Percentiles rank a stretch among this genome's conserved stretches.
These are phyloP conservation scores for Cutaneotrichosporon mucoides DNA, from an alignment of 1,284 basidiomycete species.

Conservation along the genomic window DNA sequence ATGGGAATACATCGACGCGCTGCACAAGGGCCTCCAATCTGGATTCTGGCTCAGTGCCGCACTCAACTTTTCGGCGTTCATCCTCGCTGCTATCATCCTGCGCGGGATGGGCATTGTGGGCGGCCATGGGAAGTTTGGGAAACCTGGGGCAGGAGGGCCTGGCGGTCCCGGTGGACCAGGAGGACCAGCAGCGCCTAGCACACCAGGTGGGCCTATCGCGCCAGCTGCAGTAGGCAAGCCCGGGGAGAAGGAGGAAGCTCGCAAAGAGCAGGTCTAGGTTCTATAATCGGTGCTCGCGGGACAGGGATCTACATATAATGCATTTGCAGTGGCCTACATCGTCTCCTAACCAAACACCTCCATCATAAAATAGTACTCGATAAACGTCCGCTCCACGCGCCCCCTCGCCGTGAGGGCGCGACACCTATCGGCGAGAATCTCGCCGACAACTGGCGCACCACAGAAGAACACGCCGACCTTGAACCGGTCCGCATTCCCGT, in stretches of 20 bases:
- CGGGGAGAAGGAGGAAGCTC: not conserved
- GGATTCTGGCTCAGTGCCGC: constrained; percentile 40
- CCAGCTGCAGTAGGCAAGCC: not conserved
- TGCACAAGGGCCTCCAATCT: constrained; percentile 31
- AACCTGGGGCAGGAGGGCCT: not conserved
- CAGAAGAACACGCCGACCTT: constrained; percentile 37
- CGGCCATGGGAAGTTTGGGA: not conserved
- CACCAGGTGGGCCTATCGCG: not conserved
- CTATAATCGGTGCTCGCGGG: too few relatives aligned
- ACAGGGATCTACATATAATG: not conserved
- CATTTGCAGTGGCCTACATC: not conserved
- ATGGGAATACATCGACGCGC: constrained; percentile 11
- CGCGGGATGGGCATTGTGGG: constrained; percentile 30
- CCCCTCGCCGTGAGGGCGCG: constrained; percentile 24
- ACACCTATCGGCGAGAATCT: constrained; percentile 31
- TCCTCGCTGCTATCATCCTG: constrained; percentile 27
- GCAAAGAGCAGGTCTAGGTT: not conserved
- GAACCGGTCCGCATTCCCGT: constrained; percentile 20
- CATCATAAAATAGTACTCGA: constrained; percentile 32
- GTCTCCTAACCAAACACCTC: constrained; percentile 26
- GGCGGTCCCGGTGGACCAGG: not conserved
- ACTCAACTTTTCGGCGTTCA: constrained; percentile 26
- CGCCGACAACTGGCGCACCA: constrained; percentile 31
- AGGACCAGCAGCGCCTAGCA: not conserved
- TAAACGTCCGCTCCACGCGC: constrained; percentile 20